Conservation (phyloP, 371 early-diverging fungal species). For the Syncephalis plumigaleata region DNA sequence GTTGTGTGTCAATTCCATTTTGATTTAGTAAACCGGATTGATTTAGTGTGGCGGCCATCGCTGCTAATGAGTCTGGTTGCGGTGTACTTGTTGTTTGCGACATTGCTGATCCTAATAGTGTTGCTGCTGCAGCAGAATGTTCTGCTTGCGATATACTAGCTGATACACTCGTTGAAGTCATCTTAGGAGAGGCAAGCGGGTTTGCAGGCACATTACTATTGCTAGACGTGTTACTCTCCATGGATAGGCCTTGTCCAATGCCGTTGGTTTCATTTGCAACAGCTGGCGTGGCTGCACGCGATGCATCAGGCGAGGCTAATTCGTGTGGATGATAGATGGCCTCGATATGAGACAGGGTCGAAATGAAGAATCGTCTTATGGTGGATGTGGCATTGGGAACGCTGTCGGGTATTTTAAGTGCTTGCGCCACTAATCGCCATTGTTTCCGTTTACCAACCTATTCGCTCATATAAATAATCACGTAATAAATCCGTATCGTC, state of each 20-base stretch:
- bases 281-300: neutral
- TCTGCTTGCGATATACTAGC: slow-evolving; percentile 12
- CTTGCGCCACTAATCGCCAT: too few species aligned
- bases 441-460: too few species aligned
- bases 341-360: too few species aligned
- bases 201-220: too few species aligned
- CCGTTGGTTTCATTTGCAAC: neutral
- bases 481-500: too few species aligned
- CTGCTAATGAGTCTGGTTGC: slow-evolving; percentile 1
- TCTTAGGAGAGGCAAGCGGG: neutral
- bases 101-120: slow-evolving; percentile 8
- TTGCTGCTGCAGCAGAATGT: slow-evolving; percentile 11
- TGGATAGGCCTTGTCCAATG: neutral
- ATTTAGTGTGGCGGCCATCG: neutral
- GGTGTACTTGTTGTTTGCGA: slow-evolving; percentile 1
- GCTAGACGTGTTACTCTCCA: neutral
- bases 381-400: too few species aligned
- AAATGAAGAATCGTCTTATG: too few species aligned
- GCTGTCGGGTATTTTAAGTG: too few species aligned
- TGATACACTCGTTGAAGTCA: slow-evolving; percentile 11
- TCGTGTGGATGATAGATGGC: neutral
- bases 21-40: too few species aligned
- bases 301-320: neutral
- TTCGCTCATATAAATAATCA: too few species aligned
- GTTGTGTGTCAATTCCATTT: too few species aligned